Conservation (phyloP, 495 filamentous ascomycete species). For the Aspergillus avenaceus region DNA sequence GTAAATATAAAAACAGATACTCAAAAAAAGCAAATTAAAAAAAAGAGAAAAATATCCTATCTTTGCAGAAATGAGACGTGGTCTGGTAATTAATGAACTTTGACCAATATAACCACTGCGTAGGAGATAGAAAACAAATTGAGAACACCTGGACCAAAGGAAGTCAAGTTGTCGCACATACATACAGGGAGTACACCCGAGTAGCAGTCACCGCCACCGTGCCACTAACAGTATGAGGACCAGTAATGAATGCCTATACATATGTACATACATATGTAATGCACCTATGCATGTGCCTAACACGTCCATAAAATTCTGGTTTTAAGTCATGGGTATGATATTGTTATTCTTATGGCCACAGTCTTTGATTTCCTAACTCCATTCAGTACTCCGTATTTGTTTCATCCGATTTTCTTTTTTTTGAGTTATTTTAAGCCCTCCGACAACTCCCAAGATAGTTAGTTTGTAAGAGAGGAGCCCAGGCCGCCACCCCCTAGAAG, state of each 20-base stretch:
- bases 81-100: too few relatives aligned
- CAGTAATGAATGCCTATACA: not conserved
- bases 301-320: not conserved
- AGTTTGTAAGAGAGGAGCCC: slow-evolving; percentile 6
- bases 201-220: slow-evolving; percentile 1
- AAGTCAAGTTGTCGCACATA: too few relatives aligned
- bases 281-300: not conserved
- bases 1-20: too few relatives aligned
- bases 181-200: not conserved
- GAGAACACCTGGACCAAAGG: too few relatives aligned
- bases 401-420: not conserved
- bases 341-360: not conserved
- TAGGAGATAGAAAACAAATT: not conserved
- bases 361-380: too few relatives aligned
- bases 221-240: not conserved
- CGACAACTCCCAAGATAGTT: not conserved
- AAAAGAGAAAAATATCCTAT: too few relatives aligned
- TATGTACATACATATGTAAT: not conserved
- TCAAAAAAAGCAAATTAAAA: too few relatives aligned
- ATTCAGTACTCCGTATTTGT: not conserved
- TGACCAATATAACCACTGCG: not conserved
- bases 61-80: too few relatives aligned
- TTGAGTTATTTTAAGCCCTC: slow-evolving; percentile 10
- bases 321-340: not conserved
- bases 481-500: slow-evolving; percentile 38